Evolutionary conservation across 306 rosid genomes (phyloP).

Genomic region (Betula pendula): DNA sequence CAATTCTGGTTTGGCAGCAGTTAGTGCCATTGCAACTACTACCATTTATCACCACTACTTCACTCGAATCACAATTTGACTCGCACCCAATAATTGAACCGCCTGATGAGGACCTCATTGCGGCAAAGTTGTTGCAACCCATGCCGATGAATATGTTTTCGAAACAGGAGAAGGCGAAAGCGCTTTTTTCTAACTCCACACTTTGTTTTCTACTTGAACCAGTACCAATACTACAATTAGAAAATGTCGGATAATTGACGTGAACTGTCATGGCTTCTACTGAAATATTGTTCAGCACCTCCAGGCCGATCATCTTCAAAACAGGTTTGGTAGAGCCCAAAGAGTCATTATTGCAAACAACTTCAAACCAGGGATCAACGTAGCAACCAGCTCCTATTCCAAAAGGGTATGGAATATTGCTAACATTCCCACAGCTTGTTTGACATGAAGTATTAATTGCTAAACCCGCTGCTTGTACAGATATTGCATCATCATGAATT

Average conservation of each 20-base stretch:
- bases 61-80: not conserved
- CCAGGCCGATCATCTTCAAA: not conserved
- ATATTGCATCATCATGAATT: no score
- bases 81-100: not conserved
- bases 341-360: not conserved
- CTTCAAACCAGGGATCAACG: constrained; percentile 1
- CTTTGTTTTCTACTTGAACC: not conserved
- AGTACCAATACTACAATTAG: not conserved
- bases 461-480: not conserved
- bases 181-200: not conserved
- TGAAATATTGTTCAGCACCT: not conserved
- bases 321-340: not conserved
- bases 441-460: not conserved
- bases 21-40: not conserved
- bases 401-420: constrained; percentile 4
- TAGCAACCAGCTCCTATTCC: constrained; percentile 9
- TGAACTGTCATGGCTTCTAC: not conserved
- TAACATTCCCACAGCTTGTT: not conserved
- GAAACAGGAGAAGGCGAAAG: not conserved
- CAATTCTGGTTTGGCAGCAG: not conserved
- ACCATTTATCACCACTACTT: not conserved
- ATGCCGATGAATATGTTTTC: constrained; percentile 2
- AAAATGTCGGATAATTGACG: not conserved
- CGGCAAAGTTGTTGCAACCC: constrained; percentile 7
- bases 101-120: not conserved